Conservation (phyloP, 2,329 filamentous ascomycete species). For the Neofusicoccum umdonicola region DNA sequence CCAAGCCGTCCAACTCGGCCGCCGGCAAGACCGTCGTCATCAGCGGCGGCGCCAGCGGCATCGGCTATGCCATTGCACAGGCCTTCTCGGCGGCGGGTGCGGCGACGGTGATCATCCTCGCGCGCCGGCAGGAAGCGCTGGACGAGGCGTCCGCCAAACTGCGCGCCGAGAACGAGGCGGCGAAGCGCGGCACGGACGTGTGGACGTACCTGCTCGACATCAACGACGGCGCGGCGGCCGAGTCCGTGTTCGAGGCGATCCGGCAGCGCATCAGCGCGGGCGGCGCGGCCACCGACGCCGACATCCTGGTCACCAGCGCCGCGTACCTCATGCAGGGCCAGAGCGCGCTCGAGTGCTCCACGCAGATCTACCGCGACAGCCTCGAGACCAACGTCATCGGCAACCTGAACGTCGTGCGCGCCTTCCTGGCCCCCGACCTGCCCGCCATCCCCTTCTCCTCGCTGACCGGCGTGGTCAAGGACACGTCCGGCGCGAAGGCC, state of each 20-base stretch:
- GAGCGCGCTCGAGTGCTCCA: neutral
- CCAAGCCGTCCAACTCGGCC: constrained; percentile 24
- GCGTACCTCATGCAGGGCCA: neutral
- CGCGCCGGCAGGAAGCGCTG: constrained; percentile 36
- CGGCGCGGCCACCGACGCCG: neutral
- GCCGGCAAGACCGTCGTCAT: constrained; percentile 30
- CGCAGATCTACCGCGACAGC: neutral
- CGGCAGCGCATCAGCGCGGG: constrained; percentile 12
- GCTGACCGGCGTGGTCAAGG: neutral
- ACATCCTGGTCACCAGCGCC: constrained; percentile 19
- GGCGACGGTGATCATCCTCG: constrained; percentile 39
- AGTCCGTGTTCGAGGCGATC: constrained; percentile 5
- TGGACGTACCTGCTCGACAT: constrained; percentile 18
- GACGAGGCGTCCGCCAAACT: constrained; percentile 17
- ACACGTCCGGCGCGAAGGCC: neutral
- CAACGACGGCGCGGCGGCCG: neutral
- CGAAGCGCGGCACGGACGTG: constrained; percentile 1
- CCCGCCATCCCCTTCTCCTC: neutral
- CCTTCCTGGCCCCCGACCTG: constrained; percentile 18
- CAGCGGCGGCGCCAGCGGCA: constrained; percentile 28
- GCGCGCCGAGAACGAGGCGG: neutral
- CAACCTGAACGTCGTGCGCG: constrained; percentile 20
- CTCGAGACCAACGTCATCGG: constrained; percentile 19
- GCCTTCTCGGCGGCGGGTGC: constrained; percentile 41
- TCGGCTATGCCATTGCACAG: constrained; percentile 27